Percentiles rank a stretch among this genome's conserved stretches.
Evolutionary conservation across 371 early-diverging fungal genomes (phyloP).

Genomic region (Blastocladiella emersonii): DNA sequence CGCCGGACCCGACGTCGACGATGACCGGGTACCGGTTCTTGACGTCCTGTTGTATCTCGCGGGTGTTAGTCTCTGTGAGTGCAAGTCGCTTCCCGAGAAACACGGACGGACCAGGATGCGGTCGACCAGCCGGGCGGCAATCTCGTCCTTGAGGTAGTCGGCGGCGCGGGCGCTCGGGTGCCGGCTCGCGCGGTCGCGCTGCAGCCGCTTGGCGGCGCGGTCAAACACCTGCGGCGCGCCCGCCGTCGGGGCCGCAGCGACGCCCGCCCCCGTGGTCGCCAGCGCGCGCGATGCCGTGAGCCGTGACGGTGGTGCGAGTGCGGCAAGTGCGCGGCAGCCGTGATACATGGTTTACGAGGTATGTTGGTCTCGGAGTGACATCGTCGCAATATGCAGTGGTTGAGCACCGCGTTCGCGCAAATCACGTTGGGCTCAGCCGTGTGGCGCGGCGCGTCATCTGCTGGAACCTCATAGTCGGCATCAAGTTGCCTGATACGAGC

Average conservation of each 20-base stretch:
- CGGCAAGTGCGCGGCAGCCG: no score
- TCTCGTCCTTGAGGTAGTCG: conserved; percentile 85
- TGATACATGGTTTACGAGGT: no score
- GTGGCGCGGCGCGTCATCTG: no score
- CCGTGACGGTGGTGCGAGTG: no score
- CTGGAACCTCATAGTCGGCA: no score
- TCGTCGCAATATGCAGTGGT: no score
- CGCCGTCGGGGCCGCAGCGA: neutral
- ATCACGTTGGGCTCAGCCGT: no score
- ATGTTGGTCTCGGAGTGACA: no score
- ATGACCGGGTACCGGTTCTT: conserved; percentile 68
- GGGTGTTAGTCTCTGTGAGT: neutral
- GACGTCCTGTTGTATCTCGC: conserved; percentile 41
- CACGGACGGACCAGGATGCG: conserved; percentile 54
- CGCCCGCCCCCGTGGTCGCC: no score
- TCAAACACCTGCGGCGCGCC: conserved; percentile 41
- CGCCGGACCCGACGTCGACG: conserved; percentile 79
- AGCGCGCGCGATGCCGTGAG: no score
- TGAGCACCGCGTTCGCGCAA: no score
- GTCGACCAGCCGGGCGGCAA: conserved; percentile 76
- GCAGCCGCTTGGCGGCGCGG: conserved; percentile 51
- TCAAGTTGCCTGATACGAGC: no score
- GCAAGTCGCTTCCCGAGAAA: neutral
- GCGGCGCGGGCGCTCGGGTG: conserved; percentile 50
- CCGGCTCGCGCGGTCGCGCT: conserved; percentile 63